Evolutionary conservation across 495 filamentous ascomycete species (phyloP), one percentile per base, ranked within the genome.

Genomic region (Penicillium pulvis): DNA sequence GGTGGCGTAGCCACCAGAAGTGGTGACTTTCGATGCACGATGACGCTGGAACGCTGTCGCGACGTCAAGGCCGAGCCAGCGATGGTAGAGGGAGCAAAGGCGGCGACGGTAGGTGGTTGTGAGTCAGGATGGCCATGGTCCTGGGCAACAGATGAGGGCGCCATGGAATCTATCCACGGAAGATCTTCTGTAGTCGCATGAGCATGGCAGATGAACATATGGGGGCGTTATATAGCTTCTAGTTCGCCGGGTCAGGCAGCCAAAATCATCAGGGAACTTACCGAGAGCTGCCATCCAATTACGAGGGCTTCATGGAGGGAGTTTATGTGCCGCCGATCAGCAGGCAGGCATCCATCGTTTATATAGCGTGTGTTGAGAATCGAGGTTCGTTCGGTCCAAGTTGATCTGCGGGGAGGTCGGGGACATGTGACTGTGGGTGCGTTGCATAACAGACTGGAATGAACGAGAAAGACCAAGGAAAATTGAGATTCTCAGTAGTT

Each of bases 11-110:
- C 91, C 50, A 95, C 87, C 33, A 99, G 81, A 24, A 99, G 76
- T 19, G 95, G 94, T 4, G 90, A 95, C 74, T 98, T 99, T 70
- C 94, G 92, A 72, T 98, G 92, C 2, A 99, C 93, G 53, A 98
- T 85, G 63, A 98, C 90, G 57, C 91, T 94, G 41, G 90, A 93
- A 48, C 92, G 86, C 56, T 91, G 85, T 64, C 88, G 87, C 39
- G 87, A 87, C 23, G 86, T 85, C 51, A 88, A 78, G 24, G 88
- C 84, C 14, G 83, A 82, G 52, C 86, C 81, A 9, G 87, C 86
- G 50, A 90, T 81, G 46, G 90, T 91, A 20, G 84, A 81, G 31
- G 94, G 92, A 26, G 93, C 91, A 78, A 99, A 99, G 50, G 89
- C 80, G 57, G 91, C 92, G 62, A 88, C 79, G 17, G 91, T 95